Evolutionary conservation across 805 yeast species (phyloP).

Genomic region (Suhomyces xylopsoci): DNA sequence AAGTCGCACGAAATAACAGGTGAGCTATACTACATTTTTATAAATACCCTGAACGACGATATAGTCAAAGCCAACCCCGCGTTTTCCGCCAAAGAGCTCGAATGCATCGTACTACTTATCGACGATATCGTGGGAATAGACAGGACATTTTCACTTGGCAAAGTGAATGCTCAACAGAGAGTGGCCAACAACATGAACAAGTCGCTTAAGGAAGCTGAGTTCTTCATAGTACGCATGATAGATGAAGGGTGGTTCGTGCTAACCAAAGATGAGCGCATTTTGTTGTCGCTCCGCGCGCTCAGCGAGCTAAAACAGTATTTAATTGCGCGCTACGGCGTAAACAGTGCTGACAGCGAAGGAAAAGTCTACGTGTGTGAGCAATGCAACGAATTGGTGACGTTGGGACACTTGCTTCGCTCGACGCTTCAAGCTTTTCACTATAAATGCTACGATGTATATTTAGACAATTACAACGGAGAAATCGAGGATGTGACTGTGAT

Average conservation of each 20-base stretch:
- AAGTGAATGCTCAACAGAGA: conserved; percentile 33
- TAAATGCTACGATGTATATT: conserved; percentile 42
- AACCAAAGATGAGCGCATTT: conserved; percentile 28
- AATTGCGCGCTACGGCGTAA: conserved; percentile 40
- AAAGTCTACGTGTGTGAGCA: conserved; percentile 45
- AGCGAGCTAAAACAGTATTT: conserved; percentile 48
- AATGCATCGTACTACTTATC: conserved; percentile 42
- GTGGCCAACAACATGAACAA: conserved; percentile 22
- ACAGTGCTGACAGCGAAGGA: conserved; percentile 23
- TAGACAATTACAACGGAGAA: not conserved
- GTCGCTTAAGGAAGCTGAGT: conserved; percentile 36
- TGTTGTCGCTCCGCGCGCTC: conserved; percentile 40
- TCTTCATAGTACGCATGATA: conserved; percentile 37
- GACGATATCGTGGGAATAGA: conserved; percentile 44
- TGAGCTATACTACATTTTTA: conserved; percentile 31
- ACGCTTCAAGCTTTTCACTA: conserved; percentile 39
- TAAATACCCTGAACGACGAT: conserved; percentile 41
- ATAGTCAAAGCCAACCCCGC: conserved; percentile 38
- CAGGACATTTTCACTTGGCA: conserved; percentile 32
- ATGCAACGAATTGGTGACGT: conserved; percentile 52
- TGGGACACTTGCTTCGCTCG: conserved; percentile 43
- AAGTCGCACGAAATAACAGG: conserved; percentile 34
- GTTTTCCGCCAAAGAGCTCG: conserved; percentile 38
- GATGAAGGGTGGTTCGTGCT: conserved; percentile 54
- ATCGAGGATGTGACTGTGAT: not conserved